Base-by-base conservation (phyloP, 169 alveolate genomes). In the Babesia ovis region DNA sequence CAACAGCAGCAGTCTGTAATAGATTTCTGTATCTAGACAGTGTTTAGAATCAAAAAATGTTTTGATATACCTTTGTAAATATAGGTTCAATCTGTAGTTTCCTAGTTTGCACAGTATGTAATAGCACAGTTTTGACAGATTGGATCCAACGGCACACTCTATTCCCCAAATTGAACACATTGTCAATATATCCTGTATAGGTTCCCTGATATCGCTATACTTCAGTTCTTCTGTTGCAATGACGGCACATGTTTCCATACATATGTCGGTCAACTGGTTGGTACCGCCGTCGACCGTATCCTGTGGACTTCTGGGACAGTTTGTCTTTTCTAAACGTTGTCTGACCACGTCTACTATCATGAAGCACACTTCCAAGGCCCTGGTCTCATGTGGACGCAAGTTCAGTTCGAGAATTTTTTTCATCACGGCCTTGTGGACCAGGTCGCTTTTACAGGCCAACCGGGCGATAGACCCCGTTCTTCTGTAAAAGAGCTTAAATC, bases 81-180 rank as follows among this genome's bases (percentile, higher is more conserved):
- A 22, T 61, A 60, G 20, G 45, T 59, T 57, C 12, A 6, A 14
- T 29, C 34, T 31, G 9, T 9, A 0, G 50, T 14, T 1, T n/a
- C 55, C 27, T 11, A 72, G 4, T 37, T 46, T 41, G 58, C 34
- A 20, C 37, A 77, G 50, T 25, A 77, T 25, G 59, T 68, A 50
- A 32, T 77, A 77, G 9, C 72, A 48, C 37, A 77, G 57, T 16
- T 25, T 22, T 8, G 64, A 16, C 51, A 68, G 50, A 18, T 77
- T 77, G 22, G 82, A 18, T 2, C 68, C 43, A 3, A 43, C 18
- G 0, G 45, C 67, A 0, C 58, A 51, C 34, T 77, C 86, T 11
- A 54, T 42, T 29, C 68, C 55, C 86, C 81, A 77, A 11, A 77
- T 45, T 12, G 79, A 34, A 43, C 74, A n/a, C 2, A 64, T 27